These are phyloP conservation scores for Globisporangium irregulare DNA, from an alignment of 352 stramenopile species.

Conservation along the genomic window DNA sequence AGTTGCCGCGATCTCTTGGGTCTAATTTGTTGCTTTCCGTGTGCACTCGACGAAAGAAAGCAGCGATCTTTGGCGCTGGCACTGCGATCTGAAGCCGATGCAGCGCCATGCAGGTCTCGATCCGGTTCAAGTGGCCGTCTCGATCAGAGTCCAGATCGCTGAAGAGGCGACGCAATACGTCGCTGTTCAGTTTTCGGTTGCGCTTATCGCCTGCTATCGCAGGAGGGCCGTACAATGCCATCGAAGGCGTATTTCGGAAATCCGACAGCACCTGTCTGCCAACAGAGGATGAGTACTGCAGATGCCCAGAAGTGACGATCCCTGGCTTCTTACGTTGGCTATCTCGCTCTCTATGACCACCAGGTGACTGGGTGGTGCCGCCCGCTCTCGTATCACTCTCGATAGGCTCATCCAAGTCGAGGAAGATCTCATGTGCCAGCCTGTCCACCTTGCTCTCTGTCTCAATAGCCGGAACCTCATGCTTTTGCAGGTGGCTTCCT, in stretches of 20 bases:
- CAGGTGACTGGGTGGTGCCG: too few species aligned
- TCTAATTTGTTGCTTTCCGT: neutral
- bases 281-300: constrained; percentile 37
- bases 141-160: constrained; percentile 65
- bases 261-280: constrained; percentile 70
- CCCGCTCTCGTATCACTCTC: neutral
- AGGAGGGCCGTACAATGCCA: constrained; percentile 52
- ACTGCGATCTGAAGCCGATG: constrained; percentile 69
- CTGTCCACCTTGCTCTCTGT: neutral
- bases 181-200: constrained; percentile 29
- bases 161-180: constrained; percentile 76
- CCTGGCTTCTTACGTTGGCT: neutral
- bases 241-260: constrained; percentile 59
- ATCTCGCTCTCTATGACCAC: neutral
- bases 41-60: constrained; percentile 66
- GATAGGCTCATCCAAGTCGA: neutral
- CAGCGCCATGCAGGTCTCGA: constrained; percentile 71
- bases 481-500: neutral
- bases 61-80: constrained; percentile 48
- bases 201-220: constrained; percentile 8
- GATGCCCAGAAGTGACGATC: neutral
- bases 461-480: neutral
- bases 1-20: constrained; percentile 4
- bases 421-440: constrained; percentile 2
- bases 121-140: constrained; percentile 66